A percentile compares a stretch with the other conserved stretches of the same genome.
Conservation (phyloP, 495 filamentous ascomycete species). For the Zalerion maritima region DNA sequence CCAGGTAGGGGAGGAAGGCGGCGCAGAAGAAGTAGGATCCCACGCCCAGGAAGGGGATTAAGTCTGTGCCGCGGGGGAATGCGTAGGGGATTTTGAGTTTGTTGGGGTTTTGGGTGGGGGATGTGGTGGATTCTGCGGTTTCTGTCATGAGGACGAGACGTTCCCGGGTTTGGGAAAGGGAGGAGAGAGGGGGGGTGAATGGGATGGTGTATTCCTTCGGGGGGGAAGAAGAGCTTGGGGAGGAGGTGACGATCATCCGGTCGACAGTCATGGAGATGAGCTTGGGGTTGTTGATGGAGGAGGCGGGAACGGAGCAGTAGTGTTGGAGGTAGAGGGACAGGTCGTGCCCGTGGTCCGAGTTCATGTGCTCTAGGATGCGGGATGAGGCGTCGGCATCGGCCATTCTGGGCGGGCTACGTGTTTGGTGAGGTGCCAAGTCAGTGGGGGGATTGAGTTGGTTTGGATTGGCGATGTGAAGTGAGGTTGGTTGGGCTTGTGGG, state of each 20-base stretch:
- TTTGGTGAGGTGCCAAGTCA: no score
- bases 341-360: constrained; percentile 54
- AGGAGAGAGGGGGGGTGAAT: constrained; percentile 43
- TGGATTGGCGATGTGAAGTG: no score
- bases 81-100: constrained; percentile 10
- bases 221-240: constrained; percentile 19
- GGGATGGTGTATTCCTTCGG: constrained; percentile 30
- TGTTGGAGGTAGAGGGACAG: constrained; percentile 52
- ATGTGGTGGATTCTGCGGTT: constrained; percentile 16
- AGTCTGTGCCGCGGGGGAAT: constrained; percentile 12
- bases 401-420: no score
- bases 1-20: constrained; percentile 8
- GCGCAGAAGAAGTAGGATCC: constrained; percentile 17
- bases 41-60: constrained; percentile 14
- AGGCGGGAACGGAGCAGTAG: constrained; percentile 36
- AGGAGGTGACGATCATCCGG: constrained; percentile 36
- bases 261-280: constrained; percentile 45
- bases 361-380: constrained; percentile 69
- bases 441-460: no score
- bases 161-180: constrained; percentile 43
- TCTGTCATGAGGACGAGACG: constrained; percentile 49
- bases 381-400: constrained; percentile 19
- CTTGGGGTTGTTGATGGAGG: constrained; percentile 30
- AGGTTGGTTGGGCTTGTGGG: no score
- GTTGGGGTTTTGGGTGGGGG: constrained; percentile 10